Base-by-base conservation (phyloP, 2,329 filamentous ascomycete genomes). In the Trichoderma sp. region DNA sequence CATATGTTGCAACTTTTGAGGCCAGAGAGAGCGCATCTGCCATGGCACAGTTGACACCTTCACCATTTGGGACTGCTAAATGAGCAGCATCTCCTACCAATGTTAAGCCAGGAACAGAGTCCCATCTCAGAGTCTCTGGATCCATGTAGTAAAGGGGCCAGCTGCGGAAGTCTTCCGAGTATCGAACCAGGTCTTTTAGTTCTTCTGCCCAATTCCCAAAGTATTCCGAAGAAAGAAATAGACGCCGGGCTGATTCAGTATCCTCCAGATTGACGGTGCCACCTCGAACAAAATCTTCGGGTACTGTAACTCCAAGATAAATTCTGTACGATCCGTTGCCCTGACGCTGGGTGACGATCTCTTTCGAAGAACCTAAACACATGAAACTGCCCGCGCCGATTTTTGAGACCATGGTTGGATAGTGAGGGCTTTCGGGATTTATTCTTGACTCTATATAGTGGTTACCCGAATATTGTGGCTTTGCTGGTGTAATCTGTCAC, bases 401-500 rank as follows among this genome's bases (percentile, higher is more conserved):
- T 32, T 47, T 68, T 20, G 32, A 43, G 9, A 32, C 65, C 65
- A 68, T 68, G 2, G 53, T 64, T 9, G 17, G 15, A n/a, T 64
- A 53, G 17, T 39, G 39, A 20, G 62, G 34, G 6, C 23, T 68
- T 11, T 47, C 8, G 9, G 34, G n/a, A 13, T 28, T 66, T 32
- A 71, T 71, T 28, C 53, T 67, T 13, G 61, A 65, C 47, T 68
- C 57, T 12, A 68, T 57, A n/a, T 68, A 71, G 17, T 68, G 62
- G 7, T 58, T 73, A 8, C 72, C 72, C 5, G 69, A 71, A n/a
- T 73, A 73, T 30, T 34, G 28, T 13, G 72, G 72, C 57, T 64
- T 68, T 50, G 55, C 28, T 12, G 39, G 39, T n/a, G 72, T 71
- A 13, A 84, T 4, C 76, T 78, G 81, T 8, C 17, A 28, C 5